Conservation (phyloP, 164 flowering plant genomes). For the Magnolia officinalis region DNA sequence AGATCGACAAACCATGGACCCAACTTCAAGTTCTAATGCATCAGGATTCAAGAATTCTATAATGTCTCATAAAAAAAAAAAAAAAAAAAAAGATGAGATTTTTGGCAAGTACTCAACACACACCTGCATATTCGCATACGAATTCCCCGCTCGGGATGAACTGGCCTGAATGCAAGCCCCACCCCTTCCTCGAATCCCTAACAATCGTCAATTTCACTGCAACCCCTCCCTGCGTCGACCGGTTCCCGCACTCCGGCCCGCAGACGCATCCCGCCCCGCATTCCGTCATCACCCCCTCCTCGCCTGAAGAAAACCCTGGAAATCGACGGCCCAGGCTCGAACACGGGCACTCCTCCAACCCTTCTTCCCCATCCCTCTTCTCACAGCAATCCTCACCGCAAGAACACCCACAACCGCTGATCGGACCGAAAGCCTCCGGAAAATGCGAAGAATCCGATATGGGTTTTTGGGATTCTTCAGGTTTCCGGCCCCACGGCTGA, state of each 20-base stretch:
- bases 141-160: conserved; percentile 49
- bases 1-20: too few species aligned
- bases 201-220: conserved; percentile 53
- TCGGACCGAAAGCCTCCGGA: neutral
- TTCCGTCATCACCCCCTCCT: conserved; percentile 36
- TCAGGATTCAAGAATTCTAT: too few species aligned
- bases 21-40: too few species aligned
- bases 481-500: conserved; percentile 59
- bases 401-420: conserved; percentile 38
- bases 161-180: conserved; percentile 75
- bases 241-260: conserved; percentile 52
- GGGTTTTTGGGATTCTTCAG: neutral
- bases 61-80: too few species aligned
- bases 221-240: conserved; percentile 64
- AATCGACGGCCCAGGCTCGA: conserved; percentile 5
- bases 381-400: conserved; percentile 36
- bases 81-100: too few species aligned
- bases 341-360: conserved; percentile 35
- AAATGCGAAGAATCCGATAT: neutral
- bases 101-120: neutral
- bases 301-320: conserved; percentile 12
- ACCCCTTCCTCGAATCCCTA: conserved; percentile 57
- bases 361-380: conserved; percentile 15
- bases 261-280: conserved; percentile 76
- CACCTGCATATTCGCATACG: conserved; percentile 89